These are phyloP conservation scores for Pleurostoma richardsiae DNA, from an alignment of 2,329 filamentous ascomycete genomes.

Conservation along the genomic window DNA sequence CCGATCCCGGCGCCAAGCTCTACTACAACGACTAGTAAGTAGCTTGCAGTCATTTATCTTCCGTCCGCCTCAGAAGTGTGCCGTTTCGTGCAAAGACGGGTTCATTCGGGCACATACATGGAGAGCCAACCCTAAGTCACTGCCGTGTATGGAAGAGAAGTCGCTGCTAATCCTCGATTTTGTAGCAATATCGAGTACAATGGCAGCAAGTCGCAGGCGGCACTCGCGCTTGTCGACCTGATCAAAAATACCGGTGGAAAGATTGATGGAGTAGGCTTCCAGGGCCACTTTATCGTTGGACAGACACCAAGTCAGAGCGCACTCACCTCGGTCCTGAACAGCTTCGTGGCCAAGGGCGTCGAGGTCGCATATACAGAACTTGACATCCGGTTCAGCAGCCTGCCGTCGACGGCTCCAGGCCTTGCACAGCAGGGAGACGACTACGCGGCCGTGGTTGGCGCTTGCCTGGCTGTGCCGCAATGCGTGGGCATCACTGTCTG, in stretches of 20 bases:
- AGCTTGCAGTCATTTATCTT: no score
- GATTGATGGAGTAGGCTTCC: constrained; percentile 59
- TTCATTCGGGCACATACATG: constrained; percentile 30
- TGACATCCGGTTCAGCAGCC: constrained; percentile 43
- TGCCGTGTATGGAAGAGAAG: no score
- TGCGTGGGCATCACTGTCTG: constrained; percentile 39
- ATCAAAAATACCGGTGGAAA: constrained; percentile 43
- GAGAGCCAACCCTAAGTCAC: no score
- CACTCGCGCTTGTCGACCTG: constrained; percentile 37
- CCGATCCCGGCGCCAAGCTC: constrained; percentile 51
- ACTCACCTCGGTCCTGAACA: constrained; percentile 38
- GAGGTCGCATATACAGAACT: constrained; percentile 60
- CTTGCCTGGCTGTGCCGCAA: constrained; percentile 24
- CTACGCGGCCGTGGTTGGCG: constrained; percentile 31
- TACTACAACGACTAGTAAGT: constrained; percentile 33
- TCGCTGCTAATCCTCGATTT: constrained; percentile 34
- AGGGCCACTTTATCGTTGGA: constrained; percentile 56
- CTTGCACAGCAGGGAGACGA: constrained; percentile 40
- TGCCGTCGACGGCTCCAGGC: constrained; percentile 32
- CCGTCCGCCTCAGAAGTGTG: no score
- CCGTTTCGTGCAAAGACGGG: background rate
- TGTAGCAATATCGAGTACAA: constrained; percentile 47
- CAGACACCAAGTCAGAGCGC: constrained; percentile 37
- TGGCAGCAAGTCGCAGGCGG: constrained; percentile 37
- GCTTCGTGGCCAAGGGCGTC: constrained; percentile 45